These are phyloP conservation scores for Spirogloea muscicola DNA, from an alignment of 139 green algal genomes.

Conservation along the genomic window DNA sequence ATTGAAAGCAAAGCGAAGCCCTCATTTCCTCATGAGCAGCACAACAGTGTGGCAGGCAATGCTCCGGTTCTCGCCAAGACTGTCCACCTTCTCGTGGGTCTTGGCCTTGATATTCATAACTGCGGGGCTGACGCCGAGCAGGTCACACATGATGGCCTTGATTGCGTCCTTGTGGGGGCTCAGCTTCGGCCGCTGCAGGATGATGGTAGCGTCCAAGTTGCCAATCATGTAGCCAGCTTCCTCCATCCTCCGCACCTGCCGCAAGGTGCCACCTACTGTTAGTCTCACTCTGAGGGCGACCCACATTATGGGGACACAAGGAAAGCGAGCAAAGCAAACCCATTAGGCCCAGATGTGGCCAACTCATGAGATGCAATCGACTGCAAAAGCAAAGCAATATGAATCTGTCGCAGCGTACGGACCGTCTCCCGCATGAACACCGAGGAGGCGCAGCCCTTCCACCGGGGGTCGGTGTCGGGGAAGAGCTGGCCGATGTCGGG, in stretches of 20 bases:
- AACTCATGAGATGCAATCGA: too few species aligned
- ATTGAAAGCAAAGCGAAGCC: too few species aligned
- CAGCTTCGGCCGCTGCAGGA: conserved; percentile 92
- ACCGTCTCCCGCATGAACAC: conserved; percentile 79
- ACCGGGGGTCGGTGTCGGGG: conserved; percentile 96
- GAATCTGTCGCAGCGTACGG: not conserved
- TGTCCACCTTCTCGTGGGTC: conserved; percentile 99
- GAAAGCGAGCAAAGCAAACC: too few species aligned
- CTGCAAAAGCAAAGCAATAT: not conserved
- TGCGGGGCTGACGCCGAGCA: conserved; percentile 28
- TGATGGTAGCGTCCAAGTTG: conserved; percentile 97
- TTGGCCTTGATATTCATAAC: conserved; percentile 96
- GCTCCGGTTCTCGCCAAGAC: conserved; percentile 90
- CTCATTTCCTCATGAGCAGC: conserved; percentile 66
- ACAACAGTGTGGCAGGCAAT: conserved; percentile 93
- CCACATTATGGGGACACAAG: too few species aligned
- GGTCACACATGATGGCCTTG: conserved; percentile 71
- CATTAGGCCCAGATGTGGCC: too few species aligned
- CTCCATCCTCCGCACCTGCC: conserved; percentile 67
- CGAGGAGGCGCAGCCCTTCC: conserved; percentile 86
- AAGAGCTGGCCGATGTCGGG: conserved; percentile 99
- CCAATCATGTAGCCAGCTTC: conserved; percentile 80
- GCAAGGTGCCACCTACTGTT: too few species aligned
- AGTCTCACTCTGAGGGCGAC: too few species aligned
- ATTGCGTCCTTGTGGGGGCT: conserved; percentile 86